Conservation (phyloP, 2,329 filamentous ascomycete species). For the Ceratocystis albifundus region DNA sequence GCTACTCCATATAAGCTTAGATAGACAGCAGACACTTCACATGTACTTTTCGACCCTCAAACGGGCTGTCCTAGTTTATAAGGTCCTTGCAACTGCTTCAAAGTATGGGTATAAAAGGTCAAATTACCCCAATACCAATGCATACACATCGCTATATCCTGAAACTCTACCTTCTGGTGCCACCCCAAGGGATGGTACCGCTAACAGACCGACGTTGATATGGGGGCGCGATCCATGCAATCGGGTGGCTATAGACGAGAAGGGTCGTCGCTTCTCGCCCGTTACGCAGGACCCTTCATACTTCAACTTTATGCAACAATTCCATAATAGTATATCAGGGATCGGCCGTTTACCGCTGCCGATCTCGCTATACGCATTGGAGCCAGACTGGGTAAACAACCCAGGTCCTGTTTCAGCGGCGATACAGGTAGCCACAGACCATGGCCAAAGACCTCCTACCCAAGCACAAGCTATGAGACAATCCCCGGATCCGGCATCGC, state of each 20-base stretch:
- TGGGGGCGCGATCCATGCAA: constrained; percentile 18
- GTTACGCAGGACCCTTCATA: constrained; percentile 4
- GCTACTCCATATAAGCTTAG: constrained; percentile 14
- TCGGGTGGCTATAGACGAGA: constrained; percentile 2
- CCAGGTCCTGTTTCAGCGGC: neutral
- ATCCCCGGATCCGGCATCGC: neutral
- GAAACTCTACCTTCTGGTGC: neutral
- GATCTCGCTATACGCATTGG: neutral
- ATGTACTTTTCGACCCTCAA: constrained; percentile 10
- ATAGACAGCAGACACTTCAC: constrained; percentile 1
- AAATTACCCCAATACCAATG: neutral
- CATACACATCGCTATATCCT: neutral
- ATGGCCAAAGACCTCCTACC: neutral
- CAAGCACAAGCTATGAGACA: neutral
- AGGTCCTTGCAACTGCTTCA: neutral
- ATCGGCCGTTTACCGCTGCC: neutral
- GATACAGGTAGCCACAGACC: neutral
- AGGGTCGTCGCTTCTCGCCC: neutral
- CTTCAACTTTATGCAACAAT: constrained; percentile 9
- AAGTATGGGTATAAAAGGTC: constrained; percentile 6
- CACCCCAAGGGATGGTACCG: neutral
- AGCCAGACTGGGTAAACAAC: neutral
- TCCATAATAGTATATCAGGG: neutral
- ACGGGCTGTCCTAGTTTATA: constrained; percentile 4
- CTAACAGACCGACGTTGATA: neutral